Evolutionary conservation across 768 basidiomycete genomes (phyloP).

Genomic region (Hypholoma fasciculare): DNA sequence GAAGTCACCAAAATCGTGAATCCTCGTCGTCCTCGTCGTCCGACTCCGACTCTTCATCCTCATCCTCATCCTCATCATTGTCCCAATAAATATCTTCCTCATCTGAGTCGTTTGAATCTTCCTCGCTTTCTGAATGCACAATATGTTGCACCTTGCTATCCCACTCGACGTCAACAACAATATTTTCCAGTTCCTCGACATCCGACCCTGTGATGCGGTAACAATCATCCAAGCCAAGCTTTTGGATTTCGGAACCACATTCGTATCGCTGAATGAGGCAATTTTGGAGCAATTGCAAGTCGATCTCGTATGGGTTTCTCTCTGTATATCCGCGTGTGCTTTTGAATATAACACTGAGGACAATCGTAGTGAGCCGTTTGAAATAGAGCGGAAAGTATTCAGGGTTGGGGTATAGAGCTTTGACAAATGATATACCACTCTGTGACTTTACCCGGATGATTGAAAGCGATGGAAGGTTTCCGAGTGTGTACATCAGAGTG

Average conservation of each 20-base stretch:
- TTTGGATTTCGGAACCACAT: slow-evolving; percentile 26
- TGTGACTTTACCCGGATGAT: background rate
- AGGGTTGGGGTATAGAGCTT: background rate
- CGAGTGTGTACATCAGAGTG: background rate
- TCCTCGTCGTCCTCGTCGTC: no score
- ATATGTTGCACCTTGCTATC: no score
- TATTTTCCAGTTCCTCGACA: slow-evolving; percentile 33
- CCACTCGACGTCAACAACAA: background rate
- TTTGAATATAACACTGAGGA: background rate
- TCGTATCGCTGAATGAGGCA: slow-evolving; percentile 32
- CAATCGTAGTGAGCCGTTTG: background rate
- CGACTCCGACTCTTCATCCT: no score
- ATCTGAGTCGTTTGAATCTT: no score
- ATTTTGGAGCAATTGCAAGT: slow-evolving; percentile 9
- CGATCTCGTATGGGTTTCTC: background rate
- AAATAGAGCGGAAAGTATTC: background rate
- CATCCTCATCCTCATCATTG: no score
- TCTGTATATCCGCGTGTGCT: background rate
- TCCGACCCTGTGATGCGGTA: background rate
- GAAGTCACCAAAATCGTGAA: no score
- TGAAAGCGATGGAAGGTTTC: background rate
- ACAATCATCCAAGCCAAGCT: slow-evolving; percentile 10
- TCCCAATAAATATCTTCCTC: no score
- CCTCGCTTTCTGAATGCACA: no score
- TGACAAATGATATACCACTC: background rate